A percentile compares a stretch with the other conserved stretches of the same genome.
Conservation (phyloP, 441 rosid species). For the Erysimum cheiri region DNA sequence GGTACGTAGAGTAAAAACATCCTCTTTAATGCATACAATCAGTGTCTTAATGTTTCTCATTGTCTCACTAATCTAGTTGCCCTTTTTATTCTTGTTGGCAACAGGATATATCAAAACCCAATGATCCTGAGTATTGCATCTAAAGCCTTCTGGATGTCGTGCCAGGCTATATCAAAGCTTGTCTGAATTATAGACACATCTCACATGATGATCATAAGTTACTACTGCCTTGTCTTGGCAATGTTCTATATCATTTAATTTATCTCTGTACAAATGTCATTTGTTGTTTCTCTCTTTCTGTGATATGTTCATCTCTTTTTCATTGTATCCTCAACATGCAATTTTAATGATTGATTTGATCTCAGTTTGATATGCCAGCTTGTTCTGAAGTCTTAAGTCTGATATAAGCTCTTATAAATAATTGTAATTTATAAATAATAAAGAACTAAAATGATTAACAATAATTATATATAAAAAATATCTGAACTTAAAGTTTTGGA, state of each 20-base stretch:
- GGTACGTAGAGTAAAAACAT: slow-evolving; percentile 48
- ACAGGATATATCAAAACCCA: slow-evolving; percentile 95
- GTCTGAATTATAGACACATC: slow-evolving; percentile 49
- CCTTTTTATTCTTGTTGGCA: background rate
- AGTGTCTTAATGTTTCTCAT: slow-evolving; percentile 1
- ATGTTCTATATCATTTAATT: slow-evolving; percentile 37
- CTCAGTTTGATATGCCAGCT: background rate
- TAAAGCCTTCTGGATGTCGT: slow-evolving; percentile 90
- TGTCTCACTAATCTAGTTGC: slow-evolving; percentile 16
- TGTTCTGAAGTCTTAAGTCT: background rate
- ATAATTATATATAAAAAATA: background rate
- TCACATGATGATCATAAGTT: slow-evolving; percentile 21
- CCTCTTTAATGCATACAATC: background rate
- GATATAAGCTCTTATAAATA: no score
- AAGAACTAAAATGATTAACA: background rate
- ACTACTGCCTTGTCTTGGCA: slow-evolving; percentile 31
- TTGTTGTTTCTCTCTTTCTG: slow-evolving; percentile 19
- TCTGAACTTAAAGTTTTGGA: background rate
- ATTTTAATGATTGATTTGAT: slow-evolving; percentile 31
- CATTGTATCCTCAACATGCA: slow-evolving; percentile 20
- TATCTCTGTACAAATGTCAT: slow-evolving; percentile 41
- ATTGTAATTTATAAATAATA: no score
- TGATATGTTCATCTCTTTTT: background rate
- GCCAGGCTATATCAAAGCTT: slow-evolving; percentile 85
- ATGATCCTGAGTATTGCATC: slow-evolving; percentile 72